Conservation (phyloP, 2,329 filamentous ascomycete species). For the Ceratocystis huliohia region DNA sequence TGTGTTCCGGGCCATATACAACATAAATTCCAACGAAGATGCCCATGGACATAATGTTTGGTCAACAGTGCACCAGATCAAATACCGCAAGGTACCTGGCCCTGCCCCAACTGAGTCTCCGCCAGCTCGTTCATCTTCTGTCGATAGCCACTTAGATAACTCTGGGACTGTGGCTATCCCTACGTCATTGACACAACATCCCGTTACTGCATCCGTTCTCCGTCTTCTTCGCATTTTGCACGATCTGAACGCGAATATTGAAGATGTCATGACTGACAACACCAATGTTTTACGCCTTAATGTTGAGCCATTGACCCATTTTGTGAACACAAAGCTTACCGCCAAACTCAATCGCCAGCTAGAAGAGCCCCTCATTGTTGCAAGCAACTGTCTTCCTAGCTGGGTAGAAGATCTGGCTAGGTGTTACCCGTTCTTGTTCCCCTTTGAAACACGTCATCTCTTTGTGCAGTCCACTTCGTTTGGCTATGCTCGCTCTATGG, state of each 20-base stretch:
- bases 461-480: constrained; percentile 98
- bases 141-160: constrained; percentile 23
- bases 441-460: constrained; percentile 90
- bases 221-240: constrained; percentile 81
- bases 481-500: constrained; percentile 94
- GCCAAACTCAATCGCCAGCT: constrained; percentile 94
- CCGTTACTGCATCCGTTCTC: constrained; percentile 75
- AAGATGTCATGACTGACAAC: constrained; percentile 74
- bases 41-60: constrained; percentile 58
- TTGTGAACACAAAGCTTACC: constrained; percentile 96
- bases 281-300: constrained; percentile 58
- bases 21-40: constrained; percentile 27
- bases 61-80: constrained; percentile 82
- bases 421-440: constrained; percentile 91
- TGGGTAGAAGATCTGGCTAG: constrained; percentile 95
- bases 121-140: constrained; percentile 28
- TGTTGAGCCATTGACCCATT: constrained; percentile 76
- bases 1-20: constrained; percentile 87
- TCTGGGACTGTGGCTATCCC: constrained; percentile 49
- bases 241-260: constrained; percentile 81
- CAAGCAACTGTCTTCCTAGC: constrained; percentile 85
- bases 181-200: constrained; percentile 67
- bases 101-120: constrained; percentile 59
- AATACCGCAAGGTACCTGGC: constrained; percentile 74
- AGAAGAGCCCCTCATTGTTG: constrained; percentile 91